phyloP scores from a whole-genome alignment of 2,329 filamentous ascomycete genomes.

The Alternaria ethzedia region DNA sequence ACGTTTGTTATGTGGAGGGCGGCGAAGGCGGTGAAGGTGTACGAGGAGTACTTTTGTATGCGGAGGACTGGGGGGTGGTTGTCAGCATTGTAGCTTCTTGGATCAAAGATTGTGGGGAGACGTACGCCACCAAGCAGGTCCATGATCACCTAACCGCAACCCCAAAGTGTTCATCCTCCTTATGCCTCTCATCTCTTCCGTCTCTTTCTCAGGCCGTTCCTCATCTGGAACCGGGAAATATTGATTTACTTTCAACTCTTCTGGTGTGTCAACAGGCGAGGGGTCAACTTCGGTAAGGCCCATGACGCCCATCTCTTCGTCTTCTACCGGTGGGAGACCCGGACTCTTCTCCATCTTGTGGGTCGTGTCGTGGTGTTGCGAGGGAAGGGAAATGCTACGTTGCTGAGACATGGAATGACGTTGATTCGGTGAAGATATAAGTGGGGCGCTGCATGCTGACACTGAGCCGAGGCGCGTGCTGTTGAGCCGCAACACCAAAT shows the following conservation, averaged over 20 bases:
- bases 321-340: slow-evolving; percentile 28
- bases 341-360: slow-evolving; percentile 21
- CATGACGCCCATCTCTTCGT: slow-evolving; percentile 59
- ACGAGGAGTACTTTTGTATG: slow-evolving; percentile 87
- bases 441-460: slow-evolving; percentile 11
- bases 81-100: background rate
- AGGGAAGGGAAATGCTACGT: slow-evolving; percentile 22
- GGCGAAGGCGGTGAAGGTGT: slow-evolving; percentile 57
- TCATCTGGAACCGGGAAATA: slow-evolving; percentile 52
- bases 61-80: slow-evolving; percentile 63
- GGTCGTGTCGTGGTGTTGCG: background rate
- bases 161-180: slow-evolving; percentile 45
- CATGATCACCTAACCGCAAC: slow-evolving; percentile 69
- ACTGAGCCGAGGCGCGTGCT: slow-evolving; percentile 18
- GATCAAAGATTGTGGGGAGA: no score
- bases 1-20: slow-evolving; percentile 58
- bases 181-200: slow-evolving; percentile 13
- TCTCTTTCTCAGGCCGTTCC: slow-evolving; percentile 11
- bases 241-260: slow-evolving; percentile 57
- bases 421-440: slow-evolving; percentile 34
- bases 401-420: slow-evolving; percentile 37
- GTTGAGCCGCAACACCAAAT: slow-evolving; percentile 18
- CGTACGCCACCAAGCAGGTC: slow-evolving; percentile 76
- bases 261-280: slow-evolving; percentile 70
- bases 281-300: slow-evolving; percentile 82